Percentiles rank a stretch among this genome's conserved stretches.
phyloP scores from a whole-genome alignment of 495 filamentous ascomycete species.

The Trichocladium uniseriatum region DNA sequence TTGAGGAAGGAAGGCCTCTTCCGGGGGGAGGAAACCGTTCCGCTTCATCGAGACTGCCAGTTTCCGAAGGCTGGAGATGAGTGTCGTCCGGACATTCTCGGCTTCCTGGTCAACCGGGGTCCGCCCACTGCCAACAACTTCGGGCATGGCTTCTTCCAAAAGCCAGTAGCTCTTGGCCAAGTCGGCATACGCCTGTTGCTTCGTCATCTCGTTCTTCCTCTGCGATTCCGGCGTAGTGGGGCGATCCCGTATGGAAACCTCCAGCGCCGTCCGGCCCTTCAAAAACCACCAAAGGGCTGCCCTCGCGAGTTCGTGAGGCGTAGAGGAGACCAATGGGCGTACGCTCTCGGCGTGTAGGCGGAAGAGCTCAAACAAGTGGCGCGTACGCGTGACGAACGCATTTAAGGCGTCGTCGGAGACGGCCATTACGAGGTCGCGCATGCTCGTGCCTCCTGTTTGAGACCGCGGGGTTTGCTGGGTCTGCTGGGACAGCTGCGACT shows the following conservation, averaged over 20 bases:
- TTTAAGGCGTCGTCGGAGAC: constrained; percentile 54
- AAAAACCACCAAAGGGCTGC: constrained; percentile 84
- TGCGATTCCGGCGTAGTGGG: constrained; percentile 39
- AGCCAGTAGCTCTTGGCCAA: constrained; percentile 82
- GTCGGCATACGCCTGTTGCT: constrained; percentile 65
- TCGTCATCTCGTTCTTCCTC: constrained; percentile 32
- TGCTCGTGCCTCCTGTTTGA: constrained; percentile 6
- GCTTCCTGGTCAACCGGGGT: constrained; percentile 31
- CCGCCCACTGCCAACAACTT: constrained; percentile 31
- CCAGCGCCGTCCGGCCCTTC: constrained; percentile 61
- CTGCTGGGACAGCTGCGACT: too few relatives aligned
- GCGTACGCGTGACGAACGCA: constrained; percentile 57
- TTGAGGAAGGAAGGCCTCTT: constrained; percentile 53
- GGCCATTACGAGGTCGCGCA: constrained; percentile 31
- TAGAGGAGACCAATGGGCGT: constrained; percentile 50
- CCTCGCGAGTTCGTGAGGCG: constrained; percentile 55
- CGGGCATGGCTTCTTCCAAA: constrained; percentile 53
- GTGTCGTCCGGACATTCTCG: constrained; percentile 43
- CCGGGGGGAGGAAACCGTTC: constrained; percentile 62
- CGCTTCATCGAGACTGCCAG: constrained; percentile 72
- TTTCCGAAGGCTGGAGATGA: constrained; percentile 57
- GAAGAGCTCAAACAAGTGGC: constrained; percentile 59
- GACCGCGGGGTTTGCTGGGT: constrained; percentile 10
- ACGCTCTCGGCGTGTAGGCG: constrained; percentile 59
- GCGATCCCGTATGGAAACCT: constrained; percentile 56